Conservation (phyloP, 768 basidiomycete species). For the Amanita jacksonii region DNA sequence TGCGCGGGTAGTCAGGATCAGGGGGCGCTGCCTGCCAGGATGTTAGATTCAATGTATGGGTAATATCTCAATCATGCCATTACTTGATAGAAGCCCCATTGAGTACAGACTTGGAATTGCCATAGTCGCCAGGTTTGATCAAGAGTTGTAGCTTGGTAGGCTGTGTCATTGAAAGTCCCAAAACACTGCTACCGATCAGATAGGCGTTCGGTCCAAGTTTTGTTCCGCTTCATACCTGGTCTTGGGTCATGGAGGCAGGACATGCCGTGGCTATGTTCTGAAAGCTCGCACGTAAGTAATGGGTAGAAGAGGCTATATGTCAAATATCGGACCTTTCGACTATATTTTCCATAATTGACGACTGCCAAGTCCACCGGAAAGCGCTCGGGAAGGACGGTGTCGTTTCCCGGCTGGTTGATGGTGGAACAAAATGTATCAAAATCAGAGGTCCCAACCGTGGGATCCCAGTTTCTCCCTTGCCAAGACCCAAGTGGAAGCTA, state of each 20-base stretch:
- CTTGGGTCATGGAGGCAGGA: constrained; percentile 22
- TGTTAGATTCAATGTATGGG: background rate
- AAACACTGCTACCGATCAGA: constrained; percentile 53
- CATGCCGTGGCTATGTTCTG: constrained; percentile 5
- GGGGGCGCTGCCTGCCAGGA: constrained; percentile 61
- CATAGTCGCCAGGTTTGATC: constrained; percentile 79
- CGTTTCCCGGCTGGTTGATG: constrained; percentile 34
- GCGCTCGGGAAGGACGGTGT: constrained; percentile 33
- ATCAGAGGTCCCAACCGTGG: constrained; percentile 43
- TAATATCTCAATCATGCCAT: background rate
- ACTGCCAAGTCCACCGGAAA: constrained; percentile 49
- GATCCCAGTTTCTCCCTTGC: constrained; percentile 89
- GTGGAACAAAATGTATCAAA: constrained; percentile 66
- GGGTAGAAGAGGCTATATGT: no score
- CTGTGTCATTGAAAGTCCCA: constrained; percentile 64
- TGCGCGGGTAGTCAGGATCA: constrained; percentile 54
- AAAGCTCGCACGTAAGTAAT: background rate
- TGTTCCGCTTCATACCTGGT: constrained; percentile 31
- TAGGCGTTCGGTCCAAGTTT: background rate
- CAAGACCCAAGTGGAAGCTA: constrained; percentile 59
- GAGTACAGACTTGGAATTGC: constrained; percentile 87
- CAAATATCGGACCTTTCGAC: constrained; percentile 51
- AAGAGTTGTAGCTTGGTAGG: constrained; percentile 52
- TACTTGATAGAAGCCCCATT: constrained; percentile 93
- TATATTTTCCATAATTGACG: constrained; percentile 68